Evolutionary conservation across 2,329 filamentous ascomycete species (phyloP).

Genomic region (Colletotrichum kahawae): DNA sequence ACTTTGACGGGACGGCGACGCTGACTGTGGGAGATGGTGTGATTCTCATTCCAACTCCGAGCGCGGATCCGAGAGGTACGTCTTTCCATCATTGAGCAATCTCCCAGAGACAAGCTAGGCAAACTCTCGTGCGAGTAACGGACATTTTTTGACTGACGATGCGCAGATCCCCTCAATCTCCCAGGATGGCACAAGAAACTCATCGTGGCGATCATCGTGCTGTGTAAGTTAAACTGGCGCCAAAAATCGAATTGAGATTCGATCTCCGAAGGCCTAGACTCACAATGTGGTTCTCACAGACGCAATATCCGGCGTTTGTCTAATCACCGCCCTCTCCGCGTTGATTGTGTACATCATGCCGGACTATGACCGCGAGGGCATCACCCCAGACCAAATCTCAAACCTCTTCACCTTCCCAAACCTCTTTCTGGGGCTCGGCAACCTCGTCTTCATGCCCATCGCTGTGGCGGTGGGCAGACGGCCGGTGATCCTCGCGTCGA

Average conservation of each 20-base stretch:
- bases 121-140: background rate
- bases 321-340: conserved; percentile 23
- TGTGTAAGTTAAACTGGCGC: background rate
- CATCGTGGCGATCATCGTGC: conserved; percentile 24
- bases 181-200: conserved; percentile 28
- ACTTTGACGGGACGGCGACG: conserved; percentile 11
- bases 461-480: conserved; percentile 35
- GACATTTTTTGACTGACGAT: background rate
- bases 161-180: conserved; percentile 29
- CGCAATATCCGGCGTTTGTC: conserved; percentile 19
- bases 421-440: conserved; percentile 30
- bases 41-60: conserved; percentile 27
- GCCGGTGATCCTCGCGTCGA: conserved; percentile 32
- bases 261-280: background rate
- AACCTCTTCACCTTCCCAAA: conserved; percentile 35
- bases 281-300: background rate
- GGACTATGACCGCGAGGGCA: conserved; percentile 18
- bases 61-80: conserved; percentile 26
- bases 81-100: background rate
- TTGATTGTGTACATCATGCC: conserved; percentile 25
- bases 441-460: conserved; percentile 39
- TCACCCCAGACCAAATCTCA: conserved; percentile 13
- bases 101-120: background rate
- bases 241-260: background rate
- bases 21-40: conserved; percentile 5